Percentiles rank a stretch among this genome's conserved stretches.
Evolutionary conservation across 2,329 filamentous ascomycete genomes (phyloP).

Genomic region (Diaporthe destruens): DNA sequence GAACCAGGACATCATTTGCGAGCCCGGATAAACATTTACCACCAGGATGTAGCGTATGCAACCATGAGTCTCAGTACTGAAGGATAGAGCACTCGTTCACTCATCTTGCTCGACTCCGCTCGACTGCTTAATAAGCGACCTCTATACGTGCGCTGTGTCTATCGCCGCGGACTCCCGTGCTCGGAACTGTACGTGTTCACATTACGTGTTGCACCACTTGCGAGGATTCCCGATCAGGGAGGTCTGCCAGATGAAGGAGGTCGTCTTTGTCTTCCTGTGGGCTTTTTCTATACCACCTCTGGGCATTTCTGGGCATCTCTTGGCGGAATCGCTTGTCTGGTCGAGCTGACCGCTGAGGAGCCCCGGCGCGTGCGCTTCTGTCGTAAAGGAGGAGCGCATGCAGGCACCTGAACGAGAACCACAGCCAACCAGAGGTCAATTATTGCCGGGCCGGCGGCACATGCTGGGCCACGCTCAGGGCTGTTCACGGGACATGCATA

Average conservation of each 20-base stretch:
- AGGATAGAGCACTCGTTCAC: neutral
- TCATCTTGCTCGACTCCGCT: neutral
- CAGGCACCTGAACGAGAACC: neutral
- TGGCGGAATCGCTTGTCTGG: slow-evolving; percentile 11
- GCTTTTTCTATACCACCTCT: neutral
- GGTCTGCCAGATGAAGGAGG: slow-evolving; percentile 14
- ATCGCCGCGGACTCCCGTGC: neutral
- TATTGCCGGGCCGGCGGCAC: slow-evolving; percentile 6
- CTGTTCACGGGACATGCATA: slow-evolving; percentile 4
- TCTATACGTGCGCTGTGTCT: neutral
- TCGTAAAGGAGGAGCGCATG: neutral
- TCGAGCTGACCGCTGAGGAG: neutral
- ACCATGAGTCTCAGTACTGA: neutral
- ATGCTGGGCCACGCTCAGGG: neutral
- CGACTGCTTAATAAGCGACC: neutral
- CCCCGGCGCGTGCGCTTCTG: neutral
- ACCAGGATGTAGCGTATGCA: neutral
- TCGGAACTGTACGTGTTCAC: neutral
- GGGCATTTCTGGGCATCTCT: slow-evolving; percentile 22
- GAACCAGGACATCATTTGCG: neutral
- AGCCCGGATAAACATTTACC: too few species aligned
- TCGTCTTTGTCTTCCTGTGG: neutral
- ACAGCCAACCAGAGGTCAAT: slow-evolving; percentile 3
- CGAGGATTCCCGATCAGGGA: slow-evolving; percentile 3
- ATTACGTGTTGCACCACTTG: neutral